A percentile compares a stretch with the other conserved stretches of the same genome.
These are phyloP conservation scores for Angomonas ambiguus DNA, from an alignment of 208 protist species.

Conservation along the genomic window DNA sequence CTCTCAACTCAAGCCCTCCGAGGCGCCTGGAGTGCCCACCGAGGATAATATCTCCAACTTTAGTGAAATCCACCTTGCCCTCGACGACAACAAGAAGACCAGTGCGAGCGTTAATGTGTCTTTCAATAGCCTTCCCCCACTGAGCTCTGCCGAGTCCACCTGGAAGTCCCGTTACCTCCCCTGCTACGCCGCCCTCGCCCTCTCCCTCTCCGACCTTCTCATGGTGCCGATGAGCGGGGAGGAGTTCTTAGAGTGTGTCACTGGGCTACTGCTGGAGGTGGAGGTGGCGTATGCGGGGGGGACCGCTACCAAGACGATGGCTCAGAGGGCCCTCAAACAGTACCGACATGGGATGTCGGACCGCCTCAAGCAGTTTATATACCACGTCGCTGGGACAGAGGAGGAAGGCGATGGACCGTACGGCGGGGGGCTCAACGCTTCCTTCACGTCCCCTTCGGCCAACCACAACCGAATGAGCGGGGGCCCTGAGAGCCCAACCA, in stretches of 20 bases:
- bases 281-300: conserved; percentile 49
- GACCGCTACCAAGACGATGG: conserved; percentile 36
- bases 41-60: not conserved
- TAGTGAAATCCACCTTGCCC: not conserved
- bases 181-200: conserved; percentile 39
- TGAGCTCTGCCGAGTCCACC: conserved; percentile 20
- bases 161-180: conserved; percentile 37
- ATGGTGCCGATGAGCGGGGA: conserved; percentile 31
- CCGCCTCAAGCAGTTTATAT: conserved; percentile 12
- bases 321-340: conserved; percentile 42
- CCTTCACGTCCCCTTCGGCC: not conserved
- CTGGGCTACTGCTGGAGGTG: conserved; percentile 62
- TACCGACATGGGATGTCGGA: conserved; percentile 46
- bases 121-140: conserved; percentile 21
- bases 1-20: not conserved
- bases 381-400: conserved; percentile 6
- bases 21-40: not conserved
- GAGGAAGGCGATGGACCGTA: conserved; percentile 6
- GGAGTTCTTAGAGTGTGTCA: conserved; percentile 63
- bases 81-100: not conserved
- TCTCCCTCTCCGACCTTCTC: conserved; percentile 65
- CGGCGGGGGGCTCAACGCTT: not conserved
- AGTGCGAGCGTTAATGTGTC: conserved; percentile 14
- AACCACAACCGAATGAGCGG: not conserved
- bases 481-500: not conserved